Base-by-base conservation (phyloP, 768 basidiomycete genomes). In the Pleurotus pulmonarius region DNA sequence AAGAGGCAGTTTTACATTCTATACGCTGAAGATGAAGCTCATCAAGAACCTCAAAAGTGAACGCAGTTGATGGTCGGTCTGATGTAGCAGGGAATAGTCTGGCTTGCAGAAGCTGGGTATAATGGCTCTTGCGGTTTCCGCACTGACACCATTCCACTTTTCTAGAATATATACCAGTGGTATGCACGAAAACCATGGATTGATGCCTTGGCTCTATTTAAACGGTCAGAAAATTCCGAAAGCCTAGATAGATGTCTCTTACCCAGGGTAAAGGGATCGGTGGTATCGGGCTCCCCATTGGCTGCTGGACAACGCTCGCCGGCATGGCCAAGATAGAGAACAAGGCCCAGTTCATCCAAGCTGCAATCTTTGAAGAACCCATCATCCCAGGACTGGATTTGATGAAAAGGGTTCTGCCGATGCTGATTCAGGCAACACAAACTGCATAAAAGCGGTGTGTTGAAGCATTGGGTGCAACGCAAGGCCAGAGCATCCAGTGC, bases 21-120 rank as follows among this genome's bases (percentile, higher is more conserved):
- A 68, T 11, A 0, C 38, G 6, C 15, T 67, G 59, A 3, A 68
- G 46, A 4, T 59, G 34, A 44, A 67, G 65, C 4, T 60, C 11
- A 45, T 69, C 54, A 7, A 67, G 58, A 1, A 63, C 64, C 5
- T 45, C 16, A 40, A 67, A 67, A 2, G 62, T 66, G 22, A 67
- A 67, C 1, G 58, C 64, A 0, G 59, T 60, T 29, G 59, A 40
- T n/a, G 65, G 62, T 16, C 34, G 45, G 0, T 20, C 22, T 2
- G 58, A 46, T 15, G 49, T 60, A 1, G 65, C 56, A 1, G 65
- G 58, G 43, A 59, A 65, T 1, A 66, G 49, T 5, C 34, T 9
- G 2, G 18, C 20, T 13, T 46, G 22, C 1, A 66, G 45, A 9
- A 66, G 62, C 49, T 64, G 62, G 6, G 58, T 47, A 40, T 59